Evolutionary conservation across 305 asterid genomes (phyloP).

Genomic region (Rubia peregrina): DNA sequence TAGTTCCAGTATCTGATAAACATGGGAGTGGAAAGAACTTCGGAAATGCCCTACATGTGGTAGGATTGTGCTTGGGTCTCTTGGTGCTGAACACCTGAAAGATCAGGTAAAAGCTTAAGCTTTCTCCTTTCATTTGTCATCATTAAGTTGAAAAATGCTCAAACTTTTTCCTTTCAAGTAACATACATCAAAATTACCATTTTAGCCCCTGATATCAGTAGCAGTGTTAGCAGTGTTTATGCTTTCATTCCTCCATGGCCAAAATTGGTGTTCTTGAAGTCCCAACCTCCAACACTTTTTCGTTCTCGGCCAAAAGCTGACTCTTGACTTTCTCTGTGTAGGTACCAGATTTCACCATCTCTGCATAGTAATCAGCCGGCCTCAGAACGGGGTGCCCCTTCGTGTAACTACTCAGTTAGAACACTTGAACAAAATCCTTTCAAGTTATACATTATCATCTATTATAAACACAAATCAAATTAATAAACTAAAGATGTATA

Average conservation of each 20-base stretch:
- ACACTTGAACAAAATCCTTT: background rate
- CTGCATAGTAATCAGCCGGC: conserved; percentile 80
- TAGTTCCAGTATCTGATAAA: no score
- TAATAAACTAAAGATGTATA: background rate
- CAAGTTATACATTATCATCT: conserved; percentile 5
- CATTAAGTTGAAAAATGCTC: no score
- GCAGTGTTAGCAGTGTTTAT: conserved; percentile 72
- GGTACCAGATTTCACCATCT: conserved; percentile 73
- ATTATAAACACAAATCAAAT: background rate
- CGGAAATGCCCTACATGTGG: no score
- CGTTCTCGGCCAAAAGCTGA: conserved; percentile 70
- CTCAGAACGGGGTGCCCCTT: conserved; percentile 54
- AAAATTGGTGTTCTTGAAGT: conserved; percentile 50
- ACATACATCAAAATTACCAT: conserved; percentile 11
- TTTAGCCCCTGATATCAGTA: conserved; percentile 43
- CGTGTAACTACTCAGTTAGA: background rate
- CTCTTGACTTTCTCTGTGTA: conserved; percentile 94
- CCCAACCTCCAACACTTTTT: conserved; percentile 44
- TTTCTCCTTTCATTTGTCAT: no score
- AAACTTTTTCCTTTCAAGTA: no score
- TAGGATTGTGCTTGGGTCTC: no score
- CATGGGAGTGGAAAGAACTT: no score
- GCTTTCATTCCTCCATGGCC: conserved; percentile 79
- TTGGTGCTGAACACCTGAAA: no score
- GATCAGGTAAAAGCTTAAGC: no score